phyloP scores from a whole-genome alignment of 2,329 filamentous ascomycete genomes.

The Botrytis deweyae region DNA sequence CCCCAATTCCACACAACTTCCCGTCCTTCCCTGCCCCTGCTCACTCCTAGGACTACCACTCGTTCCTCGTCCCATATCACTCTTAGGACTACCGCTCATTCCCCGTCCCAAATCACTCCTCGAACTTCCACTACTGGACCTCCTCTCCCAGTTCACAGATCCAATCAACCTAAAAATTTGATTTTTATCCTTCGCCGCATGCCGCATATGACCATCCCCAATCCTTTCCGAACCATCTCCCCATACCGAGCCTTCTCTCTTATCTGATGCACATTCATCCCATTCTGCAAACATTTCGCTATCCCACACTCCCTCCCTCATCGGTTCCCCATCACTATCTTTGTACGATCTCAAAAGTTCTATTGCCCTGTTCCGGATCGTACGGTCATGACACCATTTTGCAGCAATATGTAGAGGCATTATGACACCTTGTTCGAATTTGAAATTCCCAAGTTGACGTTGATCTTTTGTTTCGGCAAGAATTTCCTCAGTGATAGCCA shows the following conservation, averaged over 20 bases:
- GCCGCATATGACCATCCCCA: conserved; percentile 13
- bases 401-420: conserved; percentile 11
- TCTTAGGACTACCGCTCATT: background rate
- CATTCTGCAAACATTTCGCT: conserved; percentile 8
- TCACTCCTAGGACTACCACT: background rate
- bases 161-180: background rate
- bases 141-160: background rate
- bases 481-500: background rate
- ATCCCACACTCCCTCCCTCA: conserved; percentile 17
- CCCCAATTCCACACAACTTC: background rate
- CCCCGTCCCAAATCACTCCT: background rate
- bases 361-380: background rate
- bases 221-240: conserved; percentile 7
- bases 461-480: background rate
- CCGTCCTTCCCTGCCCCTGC: background rate
- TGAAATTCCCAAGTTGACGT: conserved; percentile 9
- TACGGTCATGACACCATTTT: conserved; percentile 6
- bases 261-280: conserved; percentile 3
- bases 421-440: conserved; percentile 14
- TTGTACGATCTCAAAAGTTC: background rate
- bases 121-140: conserved; percentile 2
- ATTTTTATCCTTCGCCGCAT: conserved; percentile 13
- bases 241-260: background rate
- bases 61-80: background rate
- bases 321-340: conserved; percentile 8